Evolutionary conservation across 495 filamentous ascomycete genomes (phyloP), one percentile per base, ranked within the genome.

Genomic region (Lepidopterella palustris): DNA sequence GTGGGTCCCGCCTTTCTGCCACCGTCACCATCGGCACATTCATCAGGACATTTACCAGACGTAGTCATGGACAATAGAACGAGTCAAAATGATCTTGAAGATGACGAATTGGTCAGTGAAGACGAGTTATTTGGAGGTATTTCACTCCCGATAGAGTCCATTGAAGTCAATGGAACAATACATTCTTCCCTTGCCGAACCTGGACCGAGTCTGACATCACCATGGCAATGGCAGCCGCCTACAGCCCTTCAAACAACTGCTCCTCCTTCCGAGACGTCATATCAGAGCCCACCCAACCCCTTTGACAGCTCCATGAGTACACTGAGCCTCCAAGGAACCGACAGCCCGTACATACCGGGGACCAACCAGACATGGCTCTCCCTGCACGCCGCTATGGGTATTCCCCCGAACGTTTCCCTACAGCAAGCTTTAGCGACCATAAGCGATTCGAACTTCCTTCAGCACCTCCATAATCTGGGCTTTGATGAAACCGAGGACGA

Each of bases 71-170:
- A 66, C 55, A 59, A 25, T 55, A 53, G 63, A 31, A 59, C 63
- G 40, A 59, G 58, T n/a, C 58, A 49, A 54, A 40, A 55, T n/a
- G 63, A 23, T 6, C 45, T 53, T 15, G 50, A 59, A 4, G 59
- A 55, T 6, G 58, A 66, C 1, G 49, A 50, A 0, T 35, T 47
- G 18, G 48, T 35, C 8, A 18, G 49, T n/a, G 62, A 59, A 4
- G 59, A 62, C 54, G 40, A 55, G 21, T 23, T 47, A 4, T 4
- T 20, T 20, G 59, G 59, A 39, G 63, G 63, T 29, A 62, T 66
- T 31, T 35, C 60, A 20, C 56, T 66, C 27, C 5, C 25, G 27
- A 29, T 45, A n/a, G 45, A 51, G 4, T 20, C 18, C 25, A 3
- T n/a, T 23, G 13, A n/a, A 8, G 18, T 40, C 56, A 25, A 18